These are phyloP conservation scores for Metarhizium robertsii DNA, from an alignment of 2,329 filamentous ascomycete genomes.

Conservation along the genomic window DNA sequence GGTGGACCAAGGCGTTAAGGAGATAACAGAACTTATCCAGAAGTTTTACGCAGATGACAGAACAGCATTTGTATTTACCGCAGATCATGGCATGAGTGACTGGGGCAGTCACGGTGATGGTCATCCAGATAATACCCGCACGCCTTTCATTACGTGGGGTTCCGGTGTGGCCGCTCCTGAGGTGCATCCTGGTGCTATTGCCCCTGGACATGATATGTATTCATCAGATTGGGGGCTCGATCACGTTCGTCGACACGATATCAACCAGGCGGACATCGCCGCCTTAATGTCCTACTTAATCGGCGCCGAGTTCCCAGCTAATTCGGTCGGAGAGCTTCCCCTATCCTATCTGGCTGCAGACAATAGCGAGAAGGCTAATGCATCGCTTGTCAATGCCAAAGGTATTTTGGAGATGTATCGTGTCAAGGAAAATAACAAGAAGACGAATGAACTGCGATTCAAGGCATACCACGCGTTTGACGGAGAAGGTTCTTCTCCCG, in stretches of 20 bases:
- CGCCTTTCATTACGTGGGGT: constrained; percentile 87
- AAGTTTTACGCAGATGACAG: constrained; percentile 77
- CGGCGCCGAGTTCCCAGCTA: constrained; percentile 84
- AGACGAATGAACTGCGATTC: constrained; percentile 65
- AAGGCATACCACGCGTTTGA: constrained; percentile 65
- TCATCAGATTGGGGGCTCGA: constrained; percentile 84
- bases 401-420: constrained; percentile 92
- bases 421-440: constrained; percentile 85
- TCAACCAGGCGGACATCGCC: constrained; percentile 87
- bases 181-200: constrained; percentile 41
- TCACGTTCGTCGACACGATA: constrained; percentile 76
- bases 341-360: constrained; percentile 69
- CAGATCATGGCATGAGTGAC: constrained; percentile 98
- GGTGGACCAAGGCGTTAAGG: constrained; percentile 81
- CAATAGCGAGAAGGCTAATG: constrained; percentile 70
- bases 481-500: constrained; percentile 50
- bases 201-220: constrained; percentile 82
- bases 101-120: constrained; percentile 99
- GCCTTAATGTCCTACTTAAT: constrained; percentile 90
- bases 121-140: constrained; percentile 93
- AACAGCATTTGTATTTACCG: constrained; percentile 93
- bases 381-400: constrained; percentile 73
- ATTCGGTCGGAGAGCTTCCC: constrained; percentile 90
- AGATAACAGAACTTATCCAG: constrained; percentile 72
- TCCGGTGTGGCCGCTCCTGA: constrained; percentile 76